phyloP scores from a whole-genome alignment of 169 alveolate species.

The Cyclospora cayetanensis region DNA sequence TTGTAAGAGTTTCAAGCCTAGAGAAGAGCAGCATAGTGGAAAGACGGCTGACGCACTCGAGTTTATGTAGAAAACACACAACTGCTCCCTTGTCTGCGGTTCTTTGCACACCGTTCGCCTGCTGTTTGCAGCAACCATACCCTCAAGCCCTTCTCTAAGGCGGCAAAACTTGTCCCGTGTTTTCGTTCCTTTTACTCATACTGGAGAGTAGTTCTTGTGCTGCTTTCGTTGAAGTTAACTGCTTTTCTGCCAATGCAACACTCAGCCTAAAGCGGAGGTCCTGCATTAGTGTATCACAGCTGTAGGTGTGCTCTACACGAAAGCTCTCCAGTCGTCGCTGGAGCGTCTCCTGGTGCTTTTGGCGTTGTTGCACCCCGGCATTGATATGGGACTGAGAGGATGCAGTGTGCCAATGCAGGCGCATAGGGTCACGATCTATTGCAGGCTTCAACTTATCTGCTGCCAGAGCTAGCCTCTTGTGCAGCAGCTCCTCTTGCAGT shows the following conservation, averaged over 20 bases:
- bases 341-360: slow-evolving; percentile 18
- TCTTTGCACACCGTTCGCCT: too few species aligned
- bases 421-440: neutral
- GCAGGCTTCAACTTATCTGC: slow-evolving; percentile 25
- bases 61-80: too few species aligned
- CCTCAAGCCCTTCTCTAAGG: too few species aligned
- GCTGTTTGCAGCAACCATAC: too few species aligned
- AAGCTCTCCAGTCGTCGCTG: neutral
- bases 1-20: too few species aligned
- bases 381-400: neutral
- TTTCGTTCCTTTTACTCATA: neutral
- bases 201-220: neutral
- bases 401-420: neutral
- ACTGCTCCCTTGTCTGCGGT: too few species aligned
- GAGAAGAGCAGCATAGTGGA: too few species aligned
- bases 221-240: neutral
- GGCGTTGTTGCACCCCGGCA: neutral
- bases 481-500: slow-evolving; percentile 26
- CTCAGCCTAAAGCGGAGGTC: slow-evolving; percentile 31
- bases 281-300: neutral
- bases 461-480: neutral
- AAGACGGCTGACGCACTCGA: too few species aligned
- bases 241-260: neutral
- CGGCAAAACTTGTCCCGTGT: too few species aligned
- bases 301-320: neutral